Evolutionary conservation across 345 rosid genomes (phyloP).

Genomic region (Lepidium sativum): DNA sequence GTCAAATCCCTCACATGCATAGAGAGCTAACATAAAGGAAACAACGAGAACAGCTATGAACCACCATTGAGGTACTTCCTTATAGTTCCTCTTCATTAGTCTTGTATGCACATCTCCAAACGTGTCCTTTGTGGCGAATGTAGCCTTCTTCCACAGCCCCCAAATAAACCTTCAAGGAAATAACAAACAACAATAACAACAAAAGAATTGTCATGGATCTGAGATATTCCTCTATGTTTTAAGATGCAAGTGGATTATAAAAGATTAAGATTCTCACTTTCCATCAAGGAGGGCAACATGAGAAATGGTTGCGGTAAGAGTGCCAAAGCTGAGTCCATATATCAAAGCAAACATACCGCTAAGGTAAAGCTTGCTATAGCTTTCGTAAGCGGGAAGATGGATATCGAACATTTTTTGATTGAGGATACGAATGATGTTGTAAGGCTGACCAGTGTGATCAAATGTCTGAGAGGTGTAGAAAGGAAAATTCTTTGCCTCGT

Average conservation of each 20-base stretch:
- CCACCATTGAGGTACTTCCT: slow-evolving; percentile 83
- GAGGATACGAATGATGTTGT: slow-evolving; percentile 44
- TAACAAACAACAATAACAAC: no score
- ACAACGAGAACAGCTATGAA: slow-evolving; percentile 47
- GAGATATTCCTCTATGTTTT: background rate
- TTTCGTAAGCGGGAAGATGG: slow-evolving; percentile 28
- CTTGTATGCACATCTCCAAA: slow-evolving; percentile 61
- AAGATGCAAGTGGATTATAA: background rate
- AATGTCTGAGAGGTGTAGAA: slow-evolving; percentile 33
- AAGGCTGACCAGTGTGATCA: slow-evolving; percentile 33
- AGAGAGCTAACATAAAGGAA: slow-evolving; percentile 43
- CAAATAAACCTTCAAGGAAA: slow-evolving; percentile 34
- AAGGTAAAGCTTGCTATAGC: slow-evolving; percentile 61
- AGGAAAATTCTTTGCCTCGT: slow-evolving; percentile 48
- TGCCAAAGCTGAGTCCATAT: slow-evolving; percentile 59
- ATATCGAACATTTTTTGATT: slow-evolving; percentile 35
- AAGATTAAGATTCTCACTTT: slow-evolving; percentile 32
- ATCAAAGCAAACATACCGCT: slow-evolving; percentile 50
- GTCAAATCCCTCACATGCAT: slow-evolving; percentile 47
- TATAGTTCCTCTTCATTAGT: slow-evolving; percentile 65
- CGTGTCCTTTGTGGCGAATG: slow-evolving; percentile 25
- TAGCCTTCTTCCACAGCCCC: slow-evolving; percentile 49
- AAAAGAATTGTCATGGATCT: background rate
- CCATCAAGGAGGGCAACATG: slow-evolving; percentile 75
- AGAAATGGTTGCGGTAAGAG: slow-evolving; percentile 42